phyloP scores from a whole-genome alignment of 1,139 yeast genomes.

The Candida sanyaensis region DNA sequence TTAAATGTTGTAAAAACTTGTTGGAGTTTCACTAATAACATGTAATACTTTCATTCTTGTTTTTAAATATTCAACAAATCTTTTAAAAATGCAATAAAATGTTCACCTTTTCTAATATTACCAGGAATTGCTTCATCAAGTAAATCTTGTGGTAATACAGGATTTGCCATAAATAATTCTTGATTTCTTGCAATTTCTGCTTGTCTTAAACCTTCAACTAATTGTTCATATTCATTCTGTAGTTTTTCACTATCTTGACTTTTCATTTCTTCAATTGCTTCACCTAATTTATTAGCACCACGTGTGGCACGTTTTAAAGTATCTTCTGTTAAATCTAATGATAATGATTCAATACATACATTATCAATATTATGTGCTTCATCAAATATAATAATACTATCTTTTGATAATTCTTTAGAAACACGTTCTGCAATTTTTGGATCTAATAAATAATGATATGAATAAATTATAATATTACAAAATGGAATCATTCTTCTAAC shows the following conservation, averaged over 20 bases:
- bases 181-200: conserved; percentile 75
- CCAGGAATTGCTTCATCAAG: conserved; percentile 96
- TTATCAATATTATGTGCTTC: conserved; percentile 99
- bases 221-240: conserved; percentile 85
- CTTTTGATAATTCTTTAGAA: conserved; percentile 87
- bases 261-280: conserved; percentile 80
- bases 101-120: conserved; percentile 94
- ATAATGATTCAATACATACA: conserved; percentile 94
- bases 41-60: conserved; percentile 97
- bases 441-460: conserved; percentile 92
- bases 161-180: conserved; percentile 84
- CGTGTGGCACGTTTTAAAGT: conserved; percentile 46
- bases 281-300: conserved; percentile 79
- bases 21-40: conserved; percentile 95
- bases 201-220: conserved; percentile 86
- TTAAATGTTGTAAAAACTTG: conserved; percentile 89
- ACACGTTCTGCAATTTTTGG: conserved; percentile 98
- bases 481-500: conserved; percentile 97
- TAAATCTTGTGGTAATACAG: conserved; percentile 81
- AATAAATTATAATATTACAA: conserved; percentile 92
- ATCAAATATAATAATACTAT: conserved; percentile 91
- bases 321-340: conserved; percentile 67
- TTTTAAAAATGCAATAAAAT: conserved; percentile 88
- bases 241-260: conserved; percentile 78
- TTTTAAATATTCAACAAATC: conserved; percentile 91